A percentile compares a stretch with the other conserved stretches of the same genome.
phyloP scores from a whole-genome alignment of 768 basidiomycete genomes.

The Xerocomus brunneocitrinus region DNA sequence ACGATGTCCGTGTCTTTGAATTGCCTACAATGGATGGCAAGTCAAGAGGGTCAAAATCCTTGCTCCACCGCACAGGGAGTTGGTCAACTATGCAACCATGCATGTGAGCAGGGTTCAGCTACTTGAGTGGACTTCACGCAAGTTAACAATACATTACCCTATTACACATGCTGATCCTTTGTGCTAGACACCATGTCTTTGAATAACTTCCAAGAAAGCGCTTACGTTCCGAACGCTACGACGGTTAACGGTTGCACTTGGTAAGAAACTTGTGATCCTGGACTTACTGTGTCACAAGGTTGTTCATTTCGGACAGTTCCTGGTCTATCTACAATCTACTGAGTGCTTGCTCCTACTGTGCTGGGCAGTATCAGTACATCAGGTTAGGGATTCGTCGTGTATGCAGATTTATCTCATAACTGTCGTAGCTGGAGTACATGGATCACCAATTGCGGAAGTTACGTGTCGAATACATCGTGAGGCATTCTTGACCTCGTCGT shows the following conservation, averaged over 20 bases:
- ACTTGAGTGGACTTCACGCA: not conserved
- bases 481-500: not conserved
- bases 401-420: constrained; percentile 1
- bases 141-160: not conserved
- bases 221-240: constrained; percentile 17
- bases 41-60: constrained; percentile 6
- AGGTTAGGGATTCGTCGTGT: constrained; percentile 9
- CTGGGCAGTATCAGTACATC: constrained; percentile 4
- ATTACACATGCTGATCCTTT: not conserved
- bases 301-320: constrained; percentile 17
- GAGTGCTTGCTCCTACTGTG: constrained; percentile 24
- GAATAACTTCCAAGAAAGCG: constrained; percentile 13
- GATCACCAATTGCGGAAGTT: constrained; percentile 12
- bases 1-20: constrained; percentile 9
- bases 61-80: constrained; percentile 16
- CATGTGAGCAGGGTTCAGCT: constrained; percentile 10
- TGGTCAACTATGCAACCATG: constrained; percentile 16
- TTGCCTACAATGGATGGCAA: constrained; percentile 13
- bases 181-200: constrained; percentile 14
- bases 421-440: constrained; percentile 21
- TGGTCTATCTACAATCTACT: constrained; percentile 30
- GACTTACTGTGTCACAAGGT: not conserved
- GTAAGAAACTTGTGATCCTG: constrained; percentile 5
- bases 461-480: constrained; percentile 18
- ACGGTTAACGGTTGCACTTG: constrained; percentile 21